Conservation (phyloP, 176 grass and related monocot genomes). For the Pontederia paniculata region DNA sequence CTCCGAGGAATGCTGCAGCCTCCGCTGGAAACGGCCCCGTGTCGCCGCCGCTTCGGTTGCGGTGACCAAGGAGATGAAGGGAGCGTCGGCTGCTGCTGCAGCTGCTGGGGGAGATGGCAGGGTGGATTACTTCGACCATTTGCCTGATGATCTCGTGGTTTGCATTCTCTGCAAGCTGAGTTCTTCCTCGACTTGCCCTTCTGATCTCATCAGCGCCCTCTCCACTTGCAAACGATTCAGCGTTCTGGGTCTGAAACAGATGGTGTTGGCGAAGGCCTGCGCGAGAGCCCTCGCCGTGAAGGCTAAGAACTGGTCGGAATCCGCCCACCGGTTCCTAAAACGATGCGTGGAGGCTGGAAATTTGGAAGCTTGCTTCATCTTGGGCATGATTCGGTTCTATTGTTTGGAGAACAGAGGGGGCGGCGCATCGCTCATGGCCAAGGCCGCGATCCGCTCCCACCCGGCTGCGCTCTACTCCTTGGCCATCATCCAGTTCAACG, state of each 20-base stretch:
- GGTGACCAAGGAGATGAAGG: too few species aligned
- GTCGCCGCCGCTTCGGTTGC: too few species aligned
- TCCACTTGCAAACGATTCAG: constrained; percentile 49
- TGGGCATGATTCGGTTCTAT: constrained; percentile 72
- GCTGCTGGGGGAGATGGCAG: too few species aligned
- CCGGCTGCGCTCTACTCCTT: constrained; percentile 47
- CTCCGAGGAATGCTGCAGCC: too few species aligned
- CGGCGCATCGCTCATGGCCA: constrained; percentile 38
- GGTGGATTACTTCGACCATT: too few species aligned
- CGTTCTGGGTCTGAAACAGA: constrained; percentile 20
- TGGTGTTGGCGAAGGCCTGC: constrained; percentile 34
- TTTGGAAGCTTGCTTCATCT: constrained; percentile 53
- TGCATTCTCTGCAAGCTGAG: constrained; percentile 29
- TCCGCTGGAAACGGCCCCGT: too few species aligned
- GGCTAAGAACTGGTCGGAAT: constrained; percentile 31
- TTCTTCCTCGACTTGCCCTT: constrained; percentile 11
- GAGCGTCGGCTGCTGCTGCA: too few species aligned
- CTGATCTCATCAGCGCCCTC: constrained; percentile 33
- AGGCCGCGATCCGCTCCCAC: constrained; percentile 34
- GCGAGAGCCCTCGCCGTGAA: constrained; percentile 23
- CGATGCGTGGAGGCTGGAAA: constrained; percentile 51
- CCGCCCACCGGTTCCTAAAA: constrained; percentile 36
- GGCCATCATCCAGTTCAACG: constrained; percentile 61
- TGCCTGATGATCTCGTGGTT: constrained; percentile 56
- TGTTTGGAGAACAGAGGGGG: constrained; percentile 30